Conservation (phyloP, 2,329 filamentous ascomycete species). For the Pseudophaeomoniella oleicola region DNA sequence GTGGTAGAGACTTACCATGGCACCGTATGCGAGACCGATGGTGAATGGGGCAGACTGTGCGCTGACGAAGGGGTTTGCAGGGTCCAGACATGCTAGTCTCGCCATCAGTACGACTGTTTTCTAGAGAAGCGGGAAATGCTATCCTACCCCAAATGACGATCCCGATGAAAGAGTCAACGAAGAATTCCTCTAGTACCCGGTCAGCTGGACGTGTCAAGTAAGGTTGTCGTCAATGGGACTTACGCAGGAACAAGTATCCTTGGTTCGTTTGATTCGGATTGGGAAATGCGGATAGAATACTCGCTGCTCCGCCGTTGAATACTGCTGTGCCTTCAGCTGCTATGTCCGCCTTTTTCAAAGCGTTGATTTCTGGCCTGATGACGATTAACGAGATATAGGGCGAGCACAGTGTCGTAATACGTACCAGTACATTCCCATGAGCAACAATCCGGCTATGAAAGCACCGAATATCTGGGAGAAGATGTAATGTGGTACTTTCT, state of each 20-base stretch:
- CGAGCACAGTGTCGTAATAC: too few relatives aligned
- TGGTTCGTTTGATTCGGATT: constrained; percentile 34
- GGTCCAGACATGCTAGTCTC: constrained; percentile 41
- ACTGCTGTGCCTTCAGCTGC: constrained; percentile 24
- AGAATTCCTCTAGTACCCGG: too few relatives aligned
- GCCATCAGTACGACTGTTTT: too few relatives aligned
- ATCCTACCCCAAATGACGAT: constrained; percentile 47
- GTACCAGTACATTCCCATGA: constrained; percentile 44
- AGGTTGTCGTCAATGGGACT: too few relatives aligned
- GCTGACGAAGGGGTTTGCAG: constrained; percentile 42
- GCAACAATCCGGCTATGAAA: constrained; percentile 39
- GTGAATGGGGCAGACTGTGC: constrained; percentile 34
- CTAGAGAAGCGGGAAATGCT: too few relatives aligned
- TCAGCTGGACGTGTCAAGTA: too few relatives aligned
- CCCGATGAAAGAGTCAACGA: constrained; percentile 41
- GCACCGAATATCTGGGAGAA: constrained; percentile 41
- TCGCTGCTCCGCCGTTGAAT: constrained; percentile 36
- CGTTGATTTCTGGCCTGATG: constrained; percentile 33
- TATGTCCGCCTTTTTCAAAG: constrained; percentile 23
- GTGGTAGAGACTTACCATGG: constrained; percentile 25
- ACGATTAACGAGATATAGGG: too few relatives aligned
- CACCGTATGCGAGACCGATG: constrained; percentile 41
- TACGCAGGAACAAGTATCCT: constrained; percentile 42
- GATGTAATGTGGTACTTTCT: constrained; percentile 33
- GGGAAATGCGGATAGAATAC: constrained; percentile 41